A percentile compares a stretch with the other conserved stretches of the same genome.
Evolutionary conservation across 1,139 yeast genomes (phyloP).

Genomic region (Wickerhamomyces sp.): DNA sequence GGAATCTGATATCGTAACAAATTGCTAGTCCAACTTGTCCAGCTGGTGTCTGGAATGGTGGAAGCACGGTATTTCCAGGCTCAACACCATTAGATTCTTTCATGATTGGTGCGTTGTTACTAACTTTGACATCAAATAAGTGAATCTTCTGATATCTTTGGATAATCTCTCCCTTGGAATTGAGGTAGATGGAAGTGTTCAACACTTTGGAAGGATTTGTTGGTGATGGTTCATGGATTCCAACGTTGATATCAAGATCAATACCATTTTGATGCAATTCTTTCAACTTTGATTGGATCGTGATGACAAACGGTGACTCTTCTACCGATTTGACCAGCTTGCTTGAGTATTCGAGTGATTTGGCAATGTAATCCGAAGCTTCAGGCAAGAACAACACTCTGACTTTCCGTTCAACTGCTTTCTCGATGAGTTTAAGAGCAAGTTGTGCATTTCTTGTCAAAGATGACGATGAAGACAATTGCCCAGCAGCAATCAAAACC

Average conservation of each 20-base stretch:
- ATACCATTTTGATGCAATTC: constrained; percentile 27
- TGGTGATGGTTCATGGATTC: constrained; percentile 75
- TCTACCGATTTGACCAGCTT: constrained; percentile 49
- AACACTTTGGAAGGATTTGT: constrained; percentile 41
- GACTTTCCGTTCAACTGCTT: constrained; percentile 57
- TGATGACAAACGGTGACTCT: constrained; percentile 44
- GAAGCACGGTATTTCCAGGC: constrained; percentile 56
- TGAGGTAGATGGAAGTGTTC: constrained; percentile 71
- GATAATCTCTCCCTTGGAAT: constrained; percentile 55
- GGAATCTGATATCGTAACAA: constrained; percentile 87
- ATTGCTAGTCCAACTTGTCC: constrained; percentile 72
- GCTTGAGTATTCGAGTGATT: constrained; percentile 61
- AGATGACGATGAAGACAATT: constrained; percentile 70
- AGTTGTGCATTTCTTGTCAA: constrained; percentile 53
- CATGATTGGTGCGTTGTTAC: constrained; percentile 68
- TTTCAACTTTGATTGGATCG: constrained; percentile 45
- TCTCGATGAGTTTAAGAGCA: constrained; percentile 53
- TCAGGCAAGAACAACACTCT: constrained; percentile 82
- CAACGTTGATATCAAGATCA: constrained; percentile 52
- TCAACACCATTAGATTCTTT: constrained; percentile 68
- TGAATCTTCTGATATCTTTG: constrained; percentile 82
- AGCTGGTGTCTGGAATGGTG: constrained; percentile 55
- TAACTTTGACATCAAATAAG: constrained; percentile 81
- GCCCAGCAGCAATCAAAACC: constrained; percentile 80
- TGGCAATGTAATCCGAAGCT: constrained; percentile 84